These are phyloP conservation scores for Melastoma malabathricum DNA, from an alignment of 345 rosid genomes.

Conservation along the genomic window DNA sequence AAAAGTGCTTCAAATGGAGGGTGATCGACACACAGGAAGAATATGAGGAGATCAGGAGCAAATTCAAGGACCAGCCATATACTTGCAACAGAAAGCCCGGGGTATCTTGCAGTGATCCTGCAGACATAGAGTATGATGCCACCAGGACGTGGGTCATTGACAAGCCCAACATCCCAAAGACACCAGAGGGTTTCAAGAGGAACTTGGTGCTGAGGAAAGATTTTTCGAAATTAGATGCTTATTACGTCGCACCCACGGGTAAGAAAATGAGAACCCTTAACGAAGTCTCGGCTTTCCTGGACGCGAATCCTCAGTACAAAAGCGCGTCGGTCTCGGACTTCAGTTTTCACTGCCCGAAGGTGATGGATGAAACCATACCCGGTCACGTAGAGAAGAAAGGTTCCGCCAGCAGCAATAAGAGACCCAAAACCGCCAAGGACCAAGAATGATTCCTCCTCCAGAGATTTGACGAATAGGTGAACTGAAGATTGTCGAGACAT, in stretches of 20 bases:
- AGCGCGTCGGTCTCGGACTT: slow-evolving; percentile 28
- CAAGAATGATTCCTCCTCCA: slow-evolving; percentile 2
- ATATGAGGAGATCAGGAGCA: slow-evolving; percentile 71
- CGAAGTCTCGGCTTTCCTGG: slow-evolving; percentile 46
- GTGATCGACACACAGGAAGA: slow-evolving; percentile 40
- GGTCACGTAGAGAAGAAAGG: slow-evolving; percentile 21
- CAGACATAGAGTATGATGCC: slow-evolving; percentile 53
- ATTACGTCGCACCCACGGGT: slow-evolving; percentile 63
- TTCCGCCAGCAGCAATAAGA: slow-evolving; percentile 11
- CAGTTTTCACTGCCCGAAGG: slow-evolving; percentile 52
- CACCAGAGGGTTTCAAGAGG: slow-evolving; percentile 73
- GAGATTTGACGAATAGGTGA: no score
- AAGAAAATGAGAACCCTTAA: slow-evolving; percentile 58
- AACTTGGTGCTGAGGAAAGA: slow-evolving; percentile 57
- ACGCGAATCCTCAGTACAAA: slow-evolving; percentile 37
- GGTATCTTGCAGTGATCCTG: slow-evolving; percentile 47
- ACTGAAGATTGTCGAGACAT: no score
- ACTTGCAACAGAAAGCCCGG: slow-evolving; percentile 39
- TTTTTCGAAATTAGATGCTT: slow-evolving; percentile 73
- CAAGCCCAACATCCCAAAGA: slow-evolving; percentile 72
- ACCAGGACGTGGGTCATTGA: slow-evolving; percentile 73
- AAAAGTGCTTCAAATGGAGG: slow-evolving; percentile 67
- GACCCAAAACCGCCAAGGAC: slow-evolving; percentile 9
- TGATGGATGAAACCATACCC: slow-evolving; percentile 73
- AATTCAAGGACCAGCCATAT: slow-evolving; percentile 31